A percentile compares a stretch with the other conserved stretches of the same genome.
Conservation (phyloP, 345 rosid genomes). For the Cardiospermum halicacabum region DNA sequence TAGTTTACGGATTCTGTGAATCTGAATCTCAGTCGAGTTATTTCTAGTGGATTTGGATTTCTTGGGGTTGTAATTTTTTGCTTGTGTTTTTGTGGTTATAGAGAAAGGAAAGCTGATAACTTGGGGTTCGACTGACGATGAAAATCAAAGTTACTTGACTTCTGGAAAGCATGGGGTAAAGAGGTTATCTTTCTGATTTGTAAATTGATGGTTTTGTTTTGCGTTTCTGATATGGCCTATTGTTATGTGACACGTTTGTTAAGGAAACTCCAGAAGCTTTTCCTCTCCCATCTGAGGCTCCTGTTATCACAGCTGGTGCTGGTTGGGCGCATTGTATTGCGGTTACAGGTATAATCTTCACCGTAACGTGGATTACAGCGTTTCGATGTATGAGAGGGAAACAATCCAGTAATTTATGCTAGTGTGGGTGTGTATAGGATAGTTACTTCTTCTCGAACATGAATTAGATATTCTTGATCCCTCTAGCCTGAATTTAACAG, state of each 20-base stretch:
- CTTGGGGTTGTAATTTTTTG: not conserved
- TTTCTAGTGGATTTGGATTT: constrained; percentile 1
- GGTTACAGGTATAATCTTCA: constrained; percentile 42
- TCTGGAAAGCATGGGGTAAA: constrained; percentile 87
- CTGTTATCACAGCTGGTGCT: constrained; percentile 55
- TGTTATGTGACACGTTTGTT: constrained; percentile 16
- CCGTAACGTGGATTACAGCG: not conserved
- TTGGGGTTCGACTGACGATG: constrained; percentile 79
- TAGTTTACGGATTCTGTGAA: not conserved
- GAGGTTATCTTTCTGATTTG: constrained; percentile 15
- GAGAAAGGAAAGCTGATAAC: constrained; percentile 72
- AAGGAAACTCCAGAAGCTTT: constrained; percentile 78
- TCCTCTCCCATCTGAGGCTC: constrained; percentile 60
- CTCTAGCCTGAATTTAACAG: not conserved
- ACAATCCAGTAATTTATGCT: not conserved
- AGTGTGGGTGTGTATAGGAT: not conserved
- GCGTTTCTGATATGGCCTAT: constrained; percentile 21
- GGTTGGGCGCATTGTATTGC: constrained; percentile 91
- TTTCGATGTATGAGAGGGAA: not conserved
- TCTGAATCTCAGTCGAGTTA: not conserved
- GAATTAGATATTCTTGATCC: not conserved
- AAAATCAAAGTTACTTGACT: constrained; percentile 63
- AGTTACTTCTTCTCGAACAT: too few species aligned
- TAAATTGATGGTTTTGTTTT: constrained; percentile 10
- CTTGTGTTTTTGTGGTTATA: constrained; percentile 18